Base-by-base conservation (phyloP, 2,329 filamentous ascomycete species). In the Fusarium sp. region DNA sequence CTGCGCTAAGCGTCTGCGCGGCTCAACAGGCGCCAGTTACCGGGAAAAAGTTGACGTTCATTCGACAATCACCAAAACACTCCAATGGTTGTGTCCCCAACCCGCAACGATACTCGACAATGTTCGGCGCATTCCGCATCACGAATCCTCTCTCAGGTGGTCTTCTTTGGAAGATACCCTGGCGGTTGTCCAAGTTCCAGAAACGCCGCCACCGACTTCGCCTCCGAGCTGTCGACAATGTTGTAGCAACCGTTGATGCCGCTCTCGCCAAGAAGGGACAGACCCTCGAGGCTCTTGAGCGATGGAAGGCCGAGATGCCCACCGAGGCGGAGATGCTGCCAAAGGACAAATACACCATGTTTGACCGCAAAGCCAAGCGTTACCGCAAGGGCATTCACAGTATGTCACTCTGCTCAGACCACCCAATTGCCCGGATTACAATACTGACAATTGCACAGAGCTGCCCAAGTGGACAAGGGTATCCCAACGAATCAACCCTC, bases 371-470 rank as follows among this genome's bases (percentile, higher is more conserved):
- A 84, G 94, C 93, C 81, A 97, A 95, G 90, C 91, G 90, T 77
- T 99, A 98, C 83, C 88, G 96, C 81, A 99, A 99, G 90, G 94
- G 94, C 62, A 95, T 99, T 82, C 95, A 98, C 84, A 98, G 95
- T 97, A 88, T 77, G 94, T 90, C 62, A 18, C 31, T 33, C 25
- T 52, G 20, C 35, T 31, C 13, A 38, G 25, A 46, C 29, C 36
- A 49, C 20, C 27, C 47, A 33, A 29, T 29, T 62, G 17, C 22
- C 13, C n/a, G 22, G 10, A 49, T 59, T n/a, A 9, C 29, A 47
- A 53, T 65, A 54, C 71, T 80, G 41, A 80, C 68, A 8, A 31
- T 18, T 35, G 13, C 46, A 46, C 77, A 95, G 93, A 94, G 82
- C 83, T 95, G 57, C 92, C 91, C 62, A 94, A 98, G 85, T 98